Evolutionary conservation across 2,329 filamentous ascomycete species (phyloP).

Genomic region (Exophiala phaeomuriformis): DNA sequence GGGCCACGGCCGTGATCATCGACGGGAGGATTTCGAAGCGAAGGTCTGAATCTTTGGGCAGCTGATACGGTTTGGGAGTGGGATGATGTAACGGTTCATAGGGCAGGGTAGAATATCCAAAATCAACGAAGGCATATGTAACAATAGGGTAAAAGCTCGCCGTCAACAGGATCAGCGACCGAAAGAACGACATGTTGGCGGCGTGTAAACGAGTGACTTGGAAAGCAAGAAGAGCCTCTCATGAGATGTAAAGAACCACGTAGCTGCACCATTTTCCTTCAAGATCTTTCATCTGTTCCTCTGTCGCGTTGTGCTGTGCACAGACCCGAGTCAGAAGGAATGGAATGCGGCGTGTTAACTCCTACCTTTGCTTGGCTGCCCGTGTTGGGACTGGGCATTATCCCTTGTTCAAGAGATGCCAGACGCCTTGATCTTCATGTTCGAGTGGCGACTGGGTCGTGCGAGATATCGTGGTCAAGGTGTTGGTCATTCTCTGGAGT

Average conservation of each 20-base stretch:
- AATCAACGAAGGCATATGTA: constrained; percentile 19
- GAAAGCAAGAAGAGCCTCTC: not conserved
- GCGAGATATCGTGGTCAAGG: too few relatives aligned
- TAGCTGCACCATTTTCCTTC: not conserved
- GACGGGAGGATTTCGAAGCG: constrained; percentile 19
- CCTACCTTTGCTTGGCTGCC: not conserved
- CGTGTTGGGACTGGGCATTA: too few relatives aligned
- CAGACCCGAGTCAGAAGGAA: constrained; percentile 4
- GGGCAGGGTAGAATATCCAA: constrained; percentile 18
- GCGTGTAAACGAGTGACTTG: not conserved
- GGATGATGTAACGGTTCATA: constrained; percentile 10
- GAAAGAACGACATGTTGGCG: constrained; percentile 6
- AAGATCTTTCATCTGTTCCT: not conserved
- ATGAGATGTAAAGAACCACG: not conserved
- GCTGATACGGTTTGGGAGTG: constrained; percentile 21
- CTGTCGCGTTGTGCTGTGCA: constrained; percentile 18
- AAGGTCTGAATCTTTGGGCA: constrained; percentile 16
- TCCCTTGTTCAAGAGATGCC: too few relatives aligned
- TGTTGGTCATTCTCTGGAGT: too few relatives aligned
- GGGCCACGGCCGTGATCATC: constrained; percentile 23
- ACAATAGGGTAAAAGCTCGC: constrained; percentile 4
- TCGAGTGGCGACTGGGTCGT: too few relatives aligned
- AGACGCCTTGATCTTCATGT: too few relatives aligned
- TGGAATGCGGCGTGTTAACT: constrained; percentile 9
- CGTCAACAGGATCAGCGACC: constrained; percentile 8